Conservation (phyloP, 148 eudicot genomes). For the Diospyros kaki region DNA sequence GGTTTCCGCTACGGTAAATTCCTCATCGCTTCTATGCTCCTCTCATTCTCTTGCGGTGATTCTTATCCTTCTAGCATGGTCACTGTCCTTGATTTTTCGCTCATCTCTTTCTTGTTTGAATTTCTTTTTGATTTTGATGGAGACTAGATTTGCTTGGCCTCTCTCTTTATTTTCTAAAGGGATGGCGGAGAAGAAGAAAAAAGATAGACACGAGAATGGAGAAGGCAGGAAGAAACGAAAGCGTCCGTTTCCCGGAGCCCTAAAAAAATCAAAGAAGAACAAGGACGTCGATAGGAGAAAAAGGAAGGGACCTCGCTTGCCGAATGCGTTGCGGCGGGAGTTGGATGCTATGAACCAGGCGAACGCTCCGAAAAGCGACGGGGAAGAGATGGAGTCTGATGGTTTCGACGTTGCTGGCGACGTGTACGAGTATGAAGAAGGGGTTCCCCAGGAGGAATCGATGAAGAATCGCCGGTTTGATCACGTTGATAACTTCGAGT, state of each 20-base stretch:
- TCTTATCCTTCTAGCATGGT: too few species aligned
- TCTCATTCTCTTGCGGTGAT: too few species aligned
- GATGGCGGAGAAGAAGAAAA: constrained; percentile 50
- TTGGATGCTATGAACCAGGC: constrained; percentile 30
- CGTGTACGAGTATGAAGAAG: constrained; percentile 74
- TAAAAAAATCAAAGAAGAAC: constrained; percentile 4
- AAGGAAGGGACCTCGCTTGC: constrained; percentile 61
- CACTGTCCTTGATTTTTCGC: too few species aligned
- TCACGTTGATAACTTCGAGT: constrained; percentile 61
- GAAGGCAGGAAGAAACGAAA: constrained; percentile 16
- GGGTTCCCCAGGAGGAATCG: constrained; percentile 63
- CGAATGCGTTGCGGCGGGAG: constrained; percentile 50
- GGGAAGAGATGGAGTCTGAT: constrained; percentile 26
- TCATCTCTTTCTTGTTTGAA: too few species aligned
- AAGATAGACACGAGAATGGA: constrained; percentile 14
- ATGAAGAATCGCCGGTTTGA: constrained; percentile 64
- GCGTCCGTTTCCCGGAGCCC: constrained; percentile 11
- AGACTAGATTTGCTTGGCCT: too few species aligned
- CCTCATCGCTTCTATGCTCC: too few species aligned
- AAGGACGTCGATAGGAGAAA: constrained; percentile 7
- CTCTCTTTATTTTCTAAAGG: background rate
- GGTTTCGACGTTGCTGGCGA: constrained; percentile 42
- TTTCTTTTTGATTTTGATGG: background rate
- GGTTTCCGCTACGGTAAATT: too few species aligned
- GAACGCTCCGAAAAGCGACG: constrained; percentile 14